These are phyloP conservation scores for Cenchrus americanus DNA, from an alignment of 176 grass and related monocot genomes.

Conservation along the genomic window DNA sequence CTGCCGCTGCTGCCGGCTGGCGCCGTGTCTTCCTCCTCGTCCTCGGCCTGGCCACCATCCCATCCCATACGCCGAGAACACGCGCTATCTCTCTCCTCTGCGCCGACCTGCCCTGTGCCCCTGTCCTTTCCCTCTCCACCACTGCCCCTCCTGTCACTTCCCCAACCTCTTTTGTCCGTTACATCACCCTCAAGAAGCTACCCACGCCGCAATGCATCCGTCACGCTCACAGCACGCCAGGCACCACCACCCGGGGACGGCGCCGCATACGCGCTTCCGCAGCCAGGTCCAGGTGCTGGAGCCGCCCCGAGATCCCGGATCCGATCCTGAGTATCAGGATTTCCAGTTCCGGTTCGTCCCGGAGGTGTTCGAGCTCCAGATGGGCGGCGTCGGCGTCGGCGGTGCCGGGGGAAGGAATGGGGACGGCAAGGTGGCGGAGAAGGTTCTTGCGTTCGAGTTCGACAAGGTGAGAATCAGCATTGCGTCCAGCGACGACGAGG, in stretches of 20 bases:
- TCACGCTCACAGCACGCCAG: slow-evolving; percentile 44
- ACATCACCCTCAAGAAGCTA: slow-evolving; percentile 27
- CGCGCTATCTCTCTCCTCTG: slow-evolving; percentile 2
- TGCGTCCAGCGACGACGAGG: slow-evolving; percentile 46
- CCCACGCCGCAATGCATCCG: slow-evolving; percentile 43
- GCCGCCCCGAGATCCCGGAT: slow-evolving; percentile 14
- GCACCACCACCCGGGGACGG: slow-evolving; percentile 29
- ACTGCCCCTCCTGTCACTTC: slow-evolving; percentile 34
- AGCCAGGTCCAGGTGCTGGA: slow-evolving; percentile 36
- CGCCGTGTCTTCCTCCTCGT: background rate
- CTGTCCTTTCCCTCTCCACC: background rate
- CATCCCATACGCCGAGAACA: background rate
- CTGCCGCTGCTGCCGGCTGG: background rate
- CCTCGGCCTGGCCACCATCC: slow-evolving; percentile 8
- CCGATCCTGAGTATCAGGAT: slow-evolving; percentile 26
- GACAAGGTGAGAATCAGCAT: slow-evolving; percentile 62
- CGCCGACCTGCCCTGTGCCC: background rate
- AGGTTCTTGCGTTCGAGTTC: slow-evolving; percentile 37
- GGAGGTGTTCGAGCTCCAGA: slow-evolving; percentile 47
- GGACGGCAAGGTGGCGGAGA: slow-evolving; percentile 15
- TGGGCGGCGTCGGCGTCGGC: slow-evolving; percentile 28
- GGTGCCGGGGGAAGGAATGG: background rate
- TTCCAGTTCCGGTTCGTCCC: slow-evolving; percentile 44
- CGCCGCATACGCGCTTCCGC: slow-evolving; percentile 32
- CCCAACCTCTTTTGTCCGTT: slow-evolving; percentile 54